These are phyloP conservation scores for Paramecium sonneborni DNA, from an alignment of 73 alveolate genomes.

Conservation along the genomic window DNA sequence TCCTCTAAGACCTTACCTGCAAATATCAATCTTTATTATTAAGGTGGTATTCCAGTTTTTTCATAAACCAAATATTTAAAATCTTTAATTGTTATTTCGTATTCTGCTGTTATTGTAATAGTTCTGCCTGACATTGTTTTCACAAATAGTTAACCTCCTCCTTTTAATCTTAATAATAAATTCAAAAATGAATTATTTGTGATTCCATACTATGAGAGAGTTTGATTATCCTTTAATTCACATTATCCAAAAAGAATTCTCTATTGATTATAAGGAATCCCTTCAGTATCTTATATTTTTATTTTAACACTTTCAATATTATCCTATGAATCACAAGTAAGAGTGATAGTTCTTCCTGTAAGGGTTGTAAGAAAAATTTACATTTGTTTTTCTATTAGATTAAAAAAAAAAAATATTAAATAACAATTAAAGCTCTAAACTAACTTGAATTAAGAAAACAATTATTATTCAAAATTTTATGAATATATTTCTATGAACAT, in stretches of 20 bases:
- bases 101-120: not conserved
- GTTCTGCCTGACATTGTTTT: slow-evolving; percentile 58
- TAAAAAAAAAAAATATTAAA: no score
- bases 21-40: slow-evolving; percentile 55
- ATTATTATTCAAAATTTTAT: no score
- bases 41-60: slow-evolving; percentile 57
- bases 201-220: slow-evolving; percentile 74
- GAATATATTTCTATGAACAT: no score
- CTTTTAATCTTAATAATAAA: slow-evolving; percentile 84
- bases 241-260: slow-evolving; percentile 81
- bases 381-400: not conserved
- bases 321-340: slow-evolving; percentile 36
- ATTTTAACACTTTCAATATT: slow-evolving; percentile 69
- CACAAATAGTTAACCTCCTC: slow-evolving; percentile 77
- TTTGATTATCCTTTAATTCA: slow-evolving; percentile 79
- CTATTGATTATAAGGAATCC: slow-evolving; percentile 87
- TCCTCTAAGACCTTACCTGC: slow-evolving; percentile 52
- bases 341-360: slow-evolving; percentile 71
- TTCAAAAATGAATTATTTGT: slow-evolving; percentile 63
- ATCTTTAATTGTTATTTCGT: not conserved
- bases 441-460: no score
- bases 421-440: no score
- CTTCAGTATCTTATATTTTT: slow-evolving; percentile 76
- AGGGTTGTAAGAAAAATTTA: slow-evolving; percentile 50
- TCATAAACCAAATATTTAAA: slow-evolving; percentile 52